Conservation (phyloP, 768 basidiomycete genomes). For the Tylopilus sp. region DNA sequence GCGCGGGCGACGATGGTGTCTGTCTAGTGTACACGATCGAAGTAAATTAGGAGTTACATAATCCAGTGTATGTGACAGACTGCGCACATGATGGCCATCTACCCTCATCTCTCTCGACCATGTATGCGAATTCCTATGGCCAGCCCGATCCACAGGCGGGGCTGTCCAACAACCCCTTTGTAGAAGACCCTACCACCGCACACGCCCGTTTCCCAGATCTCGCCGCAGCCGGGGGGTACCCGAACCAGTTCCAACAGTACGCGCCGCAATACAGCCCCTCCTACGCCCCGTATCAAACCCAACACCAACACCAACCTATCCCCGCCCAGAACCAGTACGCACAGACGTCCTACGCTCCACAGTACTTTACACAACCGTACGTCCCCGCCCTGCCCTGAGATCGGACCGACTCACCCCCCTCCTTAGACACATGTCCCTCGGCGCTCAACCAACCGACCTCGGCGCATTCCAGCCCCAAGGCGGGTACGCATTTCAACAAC, state of each 20-base stretch:
- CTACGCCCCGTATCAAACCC: constrained; percentile 15
- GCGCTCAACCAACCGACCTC: constrained; percentile 31
- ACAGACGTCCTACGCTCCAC: constrained; percentile 22
- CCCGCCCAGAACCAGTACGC: constrained; percentile 22
- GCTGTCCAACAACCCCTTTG: constrained; percentile 67
- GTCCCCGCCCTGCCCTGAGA: background rate
- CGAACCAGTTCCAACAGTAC: constrained; percentile 31
- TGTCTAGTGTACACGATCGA: constrained; percentile 82
- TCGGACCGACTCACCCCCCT: constrained; percentile 4
- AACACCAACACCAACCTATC: constrained; percentile 18
- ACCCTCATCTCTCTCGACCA: constrained; percentile 11
- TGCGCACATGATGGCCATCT: background rate
- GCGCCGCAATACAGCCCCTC: constrained; percentile 33
- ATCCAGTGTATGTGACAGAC: constrained; percentile 9
- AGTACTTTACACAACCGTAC: constrained; percentile 23
- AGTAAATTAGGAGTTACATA: constrained; percentile 22
- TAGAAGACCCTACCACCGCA: constrained; percentile 46
- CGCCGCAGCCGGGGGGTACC: constrained; percentile 29
- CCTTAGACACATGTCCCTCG: constrained; percentile 20
- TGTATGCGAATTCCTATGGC: constrained; percentile 44
- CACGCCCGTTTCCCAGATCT: constrained; percentile 66
- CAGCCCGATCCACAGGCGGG: constrained; percentile 18
- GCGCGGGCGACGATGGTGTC: constrained; percentile 86
- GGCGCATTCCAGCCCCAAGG: constrained; percentile 47
- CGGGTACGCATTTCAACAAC: constrained; percentile 55